These are phyloP conservation scores for Aspergillus neoniger DNA, from an alignment of 2,329 filamentous ascomycete species.

Conservation along the genomic window DNA sequence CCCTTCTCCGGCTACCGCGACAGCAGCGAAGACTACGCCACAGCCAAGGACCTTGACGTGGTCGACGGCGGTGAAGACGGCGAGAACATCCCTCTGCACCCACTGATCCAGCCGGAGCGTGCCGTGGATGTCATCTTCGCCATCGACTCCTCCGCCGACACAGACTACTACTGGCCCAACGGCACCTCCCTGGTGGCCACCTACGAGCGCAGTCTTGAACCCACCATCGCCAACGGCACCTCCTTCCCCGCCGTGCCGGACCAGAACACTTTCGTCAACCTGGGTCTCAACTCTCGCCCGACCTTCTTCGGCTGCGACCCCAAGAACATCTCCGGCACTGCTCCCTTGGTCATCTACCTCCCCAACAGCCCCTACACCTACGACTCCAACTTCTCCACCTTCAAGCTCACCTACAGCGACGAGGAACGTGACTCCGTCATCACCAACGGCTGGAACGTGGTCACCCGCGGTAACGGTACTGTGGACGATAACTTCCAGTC, in stretches of 20 bases:
- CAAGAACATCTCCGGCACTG: conserved; percentile 59
- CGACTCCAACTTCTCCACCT: conserved; percentile 78
- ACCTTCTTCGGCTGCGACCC: conserved; percentile 80
- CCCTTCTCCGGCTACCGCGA: conserved; percentile 71
- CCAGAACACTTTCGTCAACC: conserved; percentile 74
- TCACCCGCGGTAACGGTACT: conserved; percentile 79
- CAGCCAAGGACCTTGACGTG: conserved; percentile 61
- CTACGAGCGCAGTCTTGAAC: conserved; percentile 65
- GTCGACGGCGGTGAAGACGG: conserved; percentile 78
- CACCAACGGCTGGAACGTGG: conserved; percentile 79
- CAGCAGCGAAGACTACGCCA: conserved; percentile 59
- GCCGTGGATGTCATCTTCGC: conserved; percentile 79
- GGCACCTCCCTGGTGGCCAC: conserved; percentile 73
- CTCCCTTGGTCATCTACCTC: conserved; percentile 74
- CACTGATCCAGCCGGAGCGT: conserved; percentile 72
- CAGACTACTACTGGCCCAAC: conserved; percentile 69
- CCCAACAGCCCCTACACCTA: conserved; percentile 81
- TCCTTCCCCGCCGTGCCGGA: conserved; percentile 73
- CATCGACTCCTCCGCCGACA: conserved; percentile 76
- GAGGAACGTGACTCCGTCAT: conserved; percentile 76
- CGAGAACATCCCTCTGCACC: conserved; percentile 78
- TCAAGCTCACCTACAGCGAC: conserved; percentile 64
- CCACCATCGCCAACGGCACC: conserved; percentile 64
- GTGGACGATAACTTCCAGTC: conserved; percentile 72
- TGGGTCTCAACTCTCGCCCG: conserved; percentile 71